phyloP scores from a whole-genome alignment of 176 grass and related monocot genomes.

The Oryza punctata region DNA sequence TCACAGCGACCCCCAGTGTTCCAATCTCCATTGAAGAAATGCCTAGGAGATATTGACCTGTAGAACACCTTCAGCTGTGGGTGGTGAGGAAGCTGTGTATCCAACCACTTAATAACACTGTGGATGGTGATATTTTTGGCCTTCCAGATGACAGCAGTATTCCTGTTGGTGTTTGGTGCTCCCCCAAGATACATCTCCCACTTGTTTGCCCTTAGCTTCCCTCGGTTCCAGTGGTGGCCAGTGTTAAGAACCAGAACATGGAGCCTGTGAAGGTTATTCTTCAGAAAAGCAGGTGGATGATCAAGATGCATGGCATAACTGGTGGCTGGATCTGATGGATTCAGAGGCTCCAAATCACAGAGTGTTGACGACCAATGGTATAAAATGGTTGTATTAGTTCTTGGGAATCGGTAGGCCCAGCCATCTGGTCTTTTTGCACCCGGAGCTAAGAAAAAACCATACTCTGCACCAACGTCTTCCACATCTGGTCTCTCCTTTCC shows the following conservation, averaged over 20 bases:
- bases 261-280: slow-evolving; percentile 60
- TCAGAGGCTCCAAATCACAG: slow-evolving; percentile 68
- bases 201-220: slow-evolving; percentile 67
- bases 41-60: slow-evolving; percentile 70
- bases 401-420: slow-evolving; percentile 55
- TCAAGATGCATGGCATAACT: slow-evolving; percentile 88
- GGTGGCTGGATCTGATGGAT: slow-evolving; percentile 55
- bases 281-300: slow-evolving; percentile 58
- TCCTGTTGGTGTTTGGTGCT: slow-evolving; percentile 62
- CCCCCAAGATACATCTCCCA: slow-evolving; percentile 79
- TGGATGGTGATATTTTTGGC: slow-evolving; percentile 80
- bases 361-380: slow-evolving; percentile 79
- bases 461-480: slow-evolving; percentile 54
- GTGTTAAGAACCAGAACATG: slow-evolving; percentile 76
- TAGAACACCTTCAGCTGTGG: slow-evolving; percentile 63
- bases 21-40: slow-evolving; percentile 81
- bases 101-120: slow-evolving; percentile 65
- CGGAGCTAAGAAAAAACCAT: slow-evolving; percentile 50
- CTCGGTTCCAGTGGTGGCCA: slow-evolving; percentile 81
- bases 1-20: slow-evolving; percentile 70
- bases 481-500: slow-evolving; percentile 49
- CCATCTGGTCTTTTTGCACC: slow-evolving; percentile 34
- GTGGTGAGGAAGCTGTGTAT: slow-evolving; percentile 55
- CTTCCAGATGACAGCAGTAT: slow-evolving; percentile 59
- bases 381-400: slow-evolving; percentile 75